Evolutionary conservation across 306 rosid species (phyloP), one percentile per base, ranked within the genome.

Genomic region (Cucurbita argyrosperma): DNA sequence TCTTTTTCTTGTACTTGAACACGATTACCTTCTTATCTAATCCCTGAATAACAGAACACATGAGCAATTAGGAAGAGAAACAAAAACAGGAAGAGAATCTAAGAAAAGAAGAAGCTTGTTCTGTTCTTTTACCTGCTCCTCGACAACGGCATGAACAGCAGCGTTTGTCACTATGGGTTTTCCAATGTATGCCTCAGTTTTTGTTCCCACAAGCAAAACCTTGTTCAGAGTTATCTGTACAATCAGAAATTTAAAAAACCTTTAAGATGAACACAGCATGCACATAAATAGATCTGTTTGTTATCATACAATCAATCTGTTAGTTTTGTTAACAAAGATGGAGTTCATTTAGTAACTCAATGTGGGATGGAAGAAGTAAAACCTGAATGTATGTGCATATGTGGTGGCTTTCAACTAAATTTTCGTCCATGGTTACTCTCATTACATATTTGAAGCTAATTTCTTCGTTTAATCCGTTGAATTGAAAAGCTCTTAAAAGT

Each of bases 131-230:
- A 88, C 99, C 82, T 91, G 97, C 62, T 95, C 99, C 83, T 95
- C 99, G n/a, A 95, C 97, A 2, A 92, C 85, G 9, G 99, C 99
- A 78, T 95, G 89, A 30, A 95, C 92, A 26, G 91, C 96, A 42
- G 99, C 97, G 82, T 95, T 88, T 76, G 99, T 91, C 82, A 95
- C 99, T 40, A 95, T 78, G 52, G 99, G 99, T 66, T 83, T 85
- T 74, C 99, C 99, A 73, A 95, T 89, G 83, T 89, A 91, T 74
- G 93, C 83, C 46, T 77, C 74, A 63, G 84, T 83, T 83, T 82
- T 91, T 8, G 99, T 89, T 79, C 99, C 97, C 78, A 95, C 96
- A 5, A 95, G 93, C 78, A 95, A 87, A 62, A 95, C 99, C 80
- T 85, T 95, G 80, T 85, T 88, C 65, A 95, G 86, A 70, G 90